phyloP scores from a whole-genome alignment of 768 basidiomycete genomes.

The Suillus tomentosus region DNA sequence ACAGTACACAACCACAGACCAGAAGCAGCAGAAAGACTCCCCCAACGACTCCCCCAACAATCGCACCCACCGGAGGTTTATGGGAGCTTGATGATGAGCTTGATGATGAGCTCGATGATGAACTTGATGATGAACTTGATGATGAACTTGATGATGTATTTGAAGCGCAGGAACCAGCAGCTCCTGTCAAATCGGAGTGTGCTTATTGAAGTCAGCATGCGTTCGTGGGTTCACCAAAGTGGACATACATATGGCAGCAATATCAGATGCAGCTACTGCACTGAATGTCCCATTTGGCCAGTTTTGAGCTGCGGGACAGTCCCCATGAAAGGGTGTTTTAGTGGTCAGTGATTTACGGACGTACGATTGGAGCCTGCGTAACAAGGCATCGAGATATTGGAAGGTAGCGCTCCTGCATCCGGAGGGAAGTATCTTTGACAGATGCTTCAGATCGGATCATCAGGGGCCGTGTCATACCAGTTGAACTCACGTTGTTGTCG shows the following conservation, averaged over 20 bases:
- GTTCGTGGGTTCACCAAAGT: neutral
- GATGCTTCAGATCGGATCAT: neutral
- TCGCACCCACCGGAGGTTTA: conserved; percentile 16
- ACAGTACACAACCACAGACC: conserved; percentile 17
- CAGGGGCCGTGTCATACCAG: neutral
- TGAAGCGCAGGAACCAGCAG: conserved; percentile 10
- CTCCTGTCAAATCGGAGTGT: conserved; percentile 23
- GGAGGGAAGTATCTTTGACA: conserved; percentile 26
- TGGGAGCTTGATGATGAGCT: conserved; percentile 10
- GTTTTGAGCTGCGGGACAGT: conserved; percentile 18
- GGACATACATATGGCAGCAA: conserved; percentile 19
- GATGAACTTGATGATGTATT: no score
- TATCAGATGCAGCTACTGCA: conserved; percentile 17
- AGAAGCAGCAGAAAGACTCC: conserved; percentile 18
- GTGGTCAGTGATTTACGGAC: neutral
- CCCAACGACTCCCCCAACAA: conserved; percentile 29
- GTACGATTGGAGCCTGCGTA: conserved; percentile 29
- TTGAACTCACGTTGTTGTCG: conserved; percentile 21
- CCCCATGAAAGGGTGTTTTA: conserved; percentile 3
- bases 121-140: neutral
- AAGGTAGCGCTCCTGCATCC: conserved; percentile 11
- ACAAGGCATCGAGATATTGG: conserved; percentile 23
- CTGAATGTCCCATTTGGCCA: conserved; percentile 26
- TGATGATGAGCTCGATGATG: neutral
- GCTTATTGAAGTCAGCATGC: conserved; percentile 14